Base-by-base conservation (phyloP, 495 filamentous ascomycete species). In the Neurospora intermedia region DNA sequence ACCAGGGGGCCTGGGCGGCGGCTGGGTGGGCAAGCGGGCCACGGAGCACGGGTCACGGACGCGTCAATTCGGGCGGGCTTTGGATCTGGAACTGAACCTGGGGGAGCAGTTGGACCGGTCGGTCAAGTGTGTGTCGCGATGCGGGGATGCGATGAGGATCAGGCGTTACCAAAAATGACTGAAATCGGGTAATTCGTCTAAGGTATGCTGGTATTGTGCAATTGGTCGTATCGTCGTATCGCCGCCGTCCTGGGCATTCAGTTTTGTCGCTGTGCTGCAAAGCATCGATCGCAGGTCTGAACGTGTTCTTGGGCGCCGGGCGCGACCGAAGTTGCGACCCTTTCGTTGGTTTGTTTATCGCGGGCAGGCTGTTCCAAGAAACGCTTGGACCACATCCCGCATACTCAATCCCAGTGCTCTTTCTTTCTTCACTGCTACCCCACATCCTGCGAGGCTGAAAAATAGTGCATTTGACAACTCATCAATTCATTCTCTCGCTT, bases 261-360 rank as follows among this genome's bases (percentile, higher is more conserved):
- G 54, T 66, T 38, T 66, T 15, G 54, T 66, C 15, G 54, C 54
- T 66, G 15, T 35, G 54, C 54, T 27, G 54, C 54, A 66, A 66
- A 9, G 54, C 35, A 35, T 18, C 23, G 3, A 18, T 18, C 23
- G 3, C 73, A 20, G 66, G 71, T 43, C 42, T 43, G 16, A 46
- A 54, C 27, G 35, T 46, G 69, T 59, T 40, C 39, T 66, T 66
- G 15, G 54, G 54, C 27, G 38, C 18, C 38, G 43, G 59, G 73
- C 69, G 71, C 74, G 74, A 75, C 71, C 69, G 74, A 73, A 73
- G 74, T 48, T 71, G 69, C 72, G 71, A 69, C 72, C 69, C 39
- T 66, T 66, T 66, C 54, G 54, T 66, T 66, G 73, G 74, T 75
- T 75, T 75, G 74, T 75, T 75, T 75, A 75, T 73, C 72, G 74